Evolutionary conservation across 169 alveolate species (phyloP), one percentile per base, ranked within the genome.

Genomic region (Plasmodium adleri): DNA sequence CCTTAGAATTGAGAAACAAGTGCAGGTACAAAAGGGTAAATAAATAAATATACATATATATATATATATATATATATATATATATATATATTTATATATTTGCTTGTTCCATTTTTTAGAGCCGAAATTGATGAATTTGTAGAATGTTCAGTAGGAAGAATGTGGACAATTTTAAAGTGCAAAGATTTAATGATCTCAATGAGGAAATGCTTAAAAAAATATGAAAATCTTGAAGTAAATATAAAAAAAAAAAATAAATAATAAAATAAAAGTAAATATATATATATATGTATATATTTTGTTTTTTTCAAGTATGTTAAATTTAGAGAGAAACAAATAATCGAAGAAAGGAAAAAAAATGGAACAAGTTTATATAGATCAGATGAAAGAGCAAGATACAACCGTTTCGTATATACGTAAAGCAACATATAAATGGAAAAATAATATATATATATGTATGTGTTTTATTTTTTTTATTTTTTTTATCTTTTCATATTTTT

Each of bases 161-260:
- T 83, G 43, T 83, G 91, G 91, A 83, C 91, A 83, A 68, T 83
- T n/a, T 62, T 83, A 43, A 70, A 62, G 32, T 83, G 91, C 91
- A 83, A 83, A 43, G 91, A 83, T 28, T 59, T 83, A 50, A 83
- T 83, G 91, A 28, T 83, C 22, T 15, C 68, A 67, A 83, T 83
- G 91, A 68, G 91, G 20, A 68, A 63, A 17, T 83, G 91, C 67
- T 56, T 83, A 72, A 58, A 68, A 49, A 67, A 83, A 72, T 83
- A 83, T 39, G 91, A 83, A 83, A 83, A 83, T 58, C 49, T 83
- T 17, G 91, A 83, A 63, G 91, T 83, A 83, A 1, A 28, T 56
- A 60, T 54, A 45, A 10, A n/a, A 50, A 64, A 32, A 24, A 66
- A 66, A 54, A 76, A 47, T 2, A 6, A 24, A 60, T n/a, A n/a